Evolutionary conservation across 2,329 filamentous ascomycete genomes (phyloP).

Genomic region (Cordyceps farinosa): DNA sequence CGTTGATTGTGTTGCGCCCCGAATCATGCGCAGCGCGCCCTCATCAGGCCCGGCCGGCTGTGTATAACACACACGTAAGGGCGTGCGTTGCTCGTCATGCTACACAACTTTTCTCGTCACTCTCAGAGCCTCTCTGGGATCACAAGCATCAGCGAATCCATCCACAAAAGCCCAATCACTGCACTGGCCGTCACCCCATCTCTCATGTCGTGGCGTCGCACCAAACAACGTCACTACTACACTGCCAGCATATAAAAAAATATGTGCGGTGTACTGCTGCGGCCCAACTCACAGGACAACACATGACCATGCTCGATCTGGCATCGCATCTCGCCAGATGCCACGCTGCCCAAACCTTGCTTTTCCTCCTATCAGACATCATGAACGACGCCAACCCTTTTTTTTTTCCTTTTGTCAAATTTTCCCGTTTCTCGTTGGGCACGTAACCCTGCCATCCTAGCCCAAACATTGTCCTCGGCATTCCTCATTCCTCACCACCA

Average conservation of each 20-base stretch:
- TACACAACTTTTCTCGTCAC: not conserved
- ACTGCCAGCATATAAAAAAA: not conserved
- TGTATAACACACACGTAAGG: not conserved
- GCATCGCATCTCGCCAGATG: not conserved
- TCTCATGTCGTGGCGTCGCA: not conserved
- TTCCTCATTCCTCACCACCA: constrained; percentile 4
- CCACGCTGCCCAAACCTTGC: not conserved
- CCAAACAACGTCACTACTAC: constrained; percentile 6
- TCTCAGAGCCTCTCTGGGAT: not conserved
- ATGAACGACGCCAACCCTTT: not conserved
- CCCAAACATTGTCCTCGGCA: not conserved
- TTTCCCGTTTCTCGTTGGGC: not conserved
- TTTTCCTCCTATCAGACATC: not conserved
- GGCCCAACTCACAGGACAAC: not conserved
- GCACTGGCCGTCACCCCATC: not conserved
- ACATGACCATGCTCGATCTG: constrained; percentile 6
- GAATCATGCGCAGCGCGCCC: not conserved
- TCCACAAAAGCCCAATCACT: not conserved
- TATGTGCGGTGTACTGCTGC: not conserved
- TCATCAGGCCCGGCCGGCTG: not conserved
- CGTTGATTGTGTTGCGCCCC: not conserved
- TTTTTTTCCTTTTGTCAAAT: not conserved
- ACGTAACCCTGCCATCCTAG: not conserved
- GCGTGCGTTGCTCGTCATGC: not conserved
- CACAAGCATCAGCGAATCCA: not conserved